Conservation (phyloP, 2,329 filamentous ascomycete genomes). For the Microcyclospora tardicrescens region DNA sequence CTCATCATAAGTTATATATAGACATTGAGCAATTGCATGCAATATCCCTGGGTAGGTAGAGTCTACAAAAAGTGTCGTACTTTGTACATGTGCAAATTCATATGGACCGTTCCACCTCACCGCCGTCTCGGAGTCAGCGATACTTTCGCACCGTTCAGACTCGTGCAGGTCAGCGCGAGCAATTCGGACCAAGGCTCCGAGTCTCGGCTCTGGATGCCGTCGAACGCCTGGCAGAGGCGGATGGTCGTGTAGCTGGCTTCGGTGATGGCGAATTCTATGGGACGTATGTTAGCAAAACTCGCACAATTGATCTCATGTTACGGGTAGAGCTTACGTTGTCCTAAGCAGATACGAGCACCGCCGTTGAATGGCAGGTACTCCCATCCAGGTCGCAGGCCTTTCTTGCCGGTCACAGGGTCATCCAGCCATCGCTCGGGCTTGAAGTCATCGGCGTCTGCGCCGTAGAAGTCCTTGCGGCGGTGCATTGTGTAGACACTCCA, state of each 20-base stretch:
- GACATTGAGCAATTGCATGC: too few species aligned
- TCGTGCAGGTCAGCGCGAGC: constrained; percentile 18
- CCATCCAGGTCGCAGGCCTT: constrained; percentile 22
- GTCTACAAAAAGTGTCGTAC: too few species aligned
- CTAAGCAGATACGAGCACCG: constrained; percentile 22
- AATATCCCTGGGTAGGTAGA: too few species aligned
- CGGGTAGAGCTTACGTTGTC: constrained; percentile 1
- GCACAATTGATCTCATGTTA: neutral
- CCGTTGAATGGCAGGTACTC: constrained; percentile 28
- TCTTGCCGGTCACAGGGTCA: constrained; percentile 15
- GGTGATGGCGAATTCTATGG: constrained; percentile 60
- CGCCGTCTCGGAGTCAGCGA: constrained; percentile 7
- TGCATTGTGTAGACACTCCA: constrained; percentile 65
- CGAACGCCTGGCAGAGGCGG: constrained; percentile 59
- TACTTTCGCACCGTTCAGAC: constrained; percentile 18
- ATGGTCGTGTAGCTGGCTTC: constrained; percentile 64
- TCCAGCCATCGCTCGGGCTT: constrained; percentile 27
- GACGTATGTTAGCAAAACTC: constrained; percentile 6
- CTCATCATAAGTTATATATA: too few species aligned
- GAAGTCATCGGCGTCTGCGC: constrained; percentile 31
- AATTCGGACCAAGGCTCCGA: constrained; percentile 17
- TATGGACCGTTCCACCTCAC: neutral
- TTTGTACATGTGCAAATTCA: too few species aligned
- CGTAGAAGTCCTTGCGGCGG: constrained; percentile 43
- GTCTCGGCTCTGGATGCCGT: constrained; percentile 25